Evolutionary conservation across 345 rosid species (phyloP).

Genomic region (Eucalyptus caleyi): DNA sequence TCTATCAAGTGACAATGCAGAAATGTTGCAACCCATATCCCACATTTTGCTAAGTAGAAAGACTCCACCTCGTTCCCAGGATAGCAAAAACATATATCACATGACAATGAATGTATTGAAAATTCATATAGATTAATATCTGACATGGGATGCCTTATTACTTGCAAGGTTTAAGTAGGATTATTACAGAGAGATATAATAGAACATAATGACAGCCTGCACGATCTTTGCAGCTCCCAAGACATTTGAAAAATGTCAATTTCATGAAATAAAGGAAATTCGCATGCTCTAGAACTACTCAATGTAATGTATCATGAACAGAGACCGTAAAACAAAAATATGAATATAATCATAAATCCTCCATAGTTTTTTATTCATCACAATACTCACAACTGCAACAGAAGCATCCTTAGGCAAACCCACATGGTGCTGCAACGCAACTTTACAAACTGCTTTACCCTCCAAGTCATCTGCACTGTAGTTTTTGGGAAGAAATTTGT

Average conservation of each 20-base stretch:
- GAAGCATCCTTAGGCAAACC: slow-evolving; percentile 31
- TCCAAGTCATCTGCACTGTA: slow-evolving; percentile 39
- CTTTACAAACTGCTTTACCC: slow-evolving; percentile 54
- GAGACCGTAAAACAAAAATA: background rate
- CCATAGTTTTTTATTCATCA: background rate
- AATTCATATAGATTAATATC: background rate
- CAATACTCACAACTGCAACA: background rate
- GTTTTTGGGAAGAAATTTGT: slow-evolving; percentile 47
- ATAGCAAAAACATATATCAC: background rate
- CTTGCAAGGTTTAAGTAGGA: background rate
- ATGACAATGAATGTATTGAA: background rate
- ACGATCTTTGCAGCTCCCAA: background rate
- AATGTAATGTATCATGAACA: background rate
- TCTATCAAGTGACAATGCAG: background rate
- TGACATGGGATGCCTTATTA: background rate
- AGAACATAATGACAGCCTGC: background rate
- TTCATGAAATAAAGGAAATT: background rate
- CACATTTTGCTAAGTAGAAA: background rate
- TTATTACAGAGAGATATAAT: background rate
- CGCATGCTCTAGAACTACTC: background rate
- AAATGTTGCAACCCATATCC: background rate
- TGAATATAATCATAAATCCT: background rate
- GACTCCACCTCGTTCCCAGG: background rate
- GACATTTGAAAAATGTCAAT: background rate
- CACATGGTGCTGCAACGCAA: slow-evolving; percentile 31